phyloP scores from a whole-genome alignment of 1,284 basidiomycete genomes.

The Fomitopsis pinicola region DNA sequence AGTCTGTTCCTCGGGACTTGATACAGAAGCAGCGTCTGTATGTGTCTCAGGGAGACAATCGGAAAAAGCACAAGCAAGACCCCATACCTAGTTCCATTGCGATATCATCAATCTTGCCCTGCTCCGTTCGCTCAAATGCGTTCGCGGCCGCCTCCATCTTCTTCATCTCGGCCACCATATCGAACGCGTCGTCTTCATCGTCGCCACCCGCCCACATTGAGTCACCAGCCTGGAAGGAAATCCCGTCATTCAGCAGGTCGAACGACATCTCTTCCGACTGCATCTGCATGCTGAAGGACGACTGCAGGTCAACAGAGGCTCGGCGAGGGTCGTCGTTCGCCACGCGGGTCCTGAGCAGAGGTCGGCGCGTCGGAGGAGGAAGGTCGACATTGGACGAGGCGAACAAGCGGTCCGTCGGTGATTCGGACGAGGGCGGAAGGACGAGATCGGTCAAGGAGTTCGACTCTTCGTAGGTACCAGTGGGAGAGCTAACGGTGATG shows the following conservation, averaged over 20 bases:
- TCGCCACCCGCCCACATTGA: conserved; percentile 26
- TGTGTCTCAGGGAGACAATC: background rate
- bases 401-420: conserved; percentile 4
- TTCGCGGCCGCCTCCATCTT: conserved; percentile 14
- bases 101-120: background rate
- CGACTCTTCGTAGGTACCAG: conserved; percentile 10
- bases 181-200: conserved; percentile 19
- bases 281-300: conserved; percentile 54
- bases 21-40: background rate
- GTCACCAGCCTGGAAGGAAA: conserved; percentile 43
- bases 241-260: conserved; percentile 59
- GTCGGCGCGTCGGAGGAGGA: background rate
- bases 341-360: conserved; percentile 1
- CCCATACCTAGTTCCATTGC: background rate
- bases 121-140: conserved; percentile 9
- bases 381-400: background rate
- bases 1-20: background rate
- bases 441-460: conserved; percentile 5
- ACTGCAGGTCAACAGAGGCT: conserved; percentile 51
- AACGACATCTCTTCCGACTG: conserved; percentile 54
- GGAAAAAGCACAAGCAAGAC: background rate
- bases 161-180: conserved; percentile 14
- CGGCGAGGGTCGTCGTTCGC: conserved; percentile 34
- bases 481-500: conserved; percentile 21
- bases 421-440: conserved; percentile 11